Base-by-base conservation (phyloP, 1,139 yeast species). In the Zygosaccharomyces pseudobailii region DNA sequence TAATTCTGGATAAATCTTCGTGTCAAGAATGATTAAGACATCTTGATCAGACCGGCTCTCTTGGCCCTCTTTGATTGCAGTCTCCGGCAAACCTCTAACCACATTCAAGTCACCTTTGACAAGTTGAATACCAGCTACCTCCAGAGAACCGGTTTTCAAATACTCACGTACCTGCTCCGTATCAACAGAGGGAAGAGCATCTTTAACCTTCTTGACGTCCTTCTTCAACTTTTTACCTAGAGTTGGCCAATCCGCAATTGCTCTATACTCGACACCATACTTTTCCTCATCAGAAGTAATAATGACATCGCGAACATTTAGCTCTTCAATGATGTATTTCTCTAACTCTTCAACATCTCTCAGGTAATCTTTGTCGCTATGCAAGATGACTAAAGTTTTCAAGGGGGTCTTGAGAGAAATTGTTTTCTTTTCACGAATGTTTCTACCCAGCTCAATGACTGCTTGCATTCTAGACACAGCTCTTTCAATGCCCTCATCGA, bases 161-260 rank as follows among this genome's bases (percentile, higher is more conserved):
- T 84, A 94, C 33, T 72, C 69, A 71, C 87, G 87, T 43, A 92
- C 97, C 51, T 88, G 89, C 20, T 75, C 86, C 20, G 96, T 85
- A 27, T 92, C 70, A 46, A 94, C 79, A 19, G 67, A 67, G 55
- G 97, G 97, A 59, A 94, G 78, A 22, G 95, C 97, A 64, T 84
- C 95, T 77, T 92, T 92, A 51, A 94, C 98, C 68, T 80, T 85
- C 73, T 86, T 88, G 55, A 87, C 95, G 63, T 90, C 97, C 67
- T 83, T 83, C 80, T 90, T 90, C 69, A 94, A 80, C 71, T 92
- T 92, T 78, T 92, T 92, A 72, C 99, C 99, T 58, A 94, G 79
- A 17, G 89, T 88, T 46, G 97, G 95, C 99, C 99, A 94, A 73
- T 94, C 99, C 40, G 98, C 98, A 67, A 87, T 95, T 42, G 92